Evolutionary conservation across 306 rosid genomes (phyloP).

Genomic region (Cicer bijugum): DNA sequence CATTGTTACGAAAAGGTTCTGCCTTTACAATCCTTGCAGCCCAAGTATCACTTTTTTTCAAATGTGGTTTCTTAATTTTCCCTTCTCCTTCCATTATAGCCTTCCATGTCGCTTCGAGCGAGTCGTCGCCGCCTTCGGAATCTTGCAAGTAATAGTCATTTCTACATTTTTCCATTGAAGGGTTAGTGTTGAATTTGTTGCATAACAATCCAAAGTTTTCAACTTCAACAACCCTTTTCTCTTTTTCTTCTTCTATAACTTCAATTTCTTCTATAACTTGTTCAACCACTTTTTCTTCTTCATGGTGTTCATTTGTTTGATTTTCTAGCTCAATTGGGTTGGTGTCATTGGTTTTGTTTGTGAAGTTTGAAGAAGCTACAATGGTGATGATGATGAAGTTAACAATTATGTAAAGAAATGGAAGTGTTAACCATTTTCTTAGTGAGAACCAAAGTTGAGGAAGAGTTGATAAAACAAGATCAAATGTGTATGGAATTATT

Average conservation of each 20-base stretch:
- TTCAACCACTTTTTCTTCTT: constrained; percentile 41
- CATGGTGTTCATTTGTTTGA: constrained; percentile 39
- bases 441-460: constrained; percentile 65
- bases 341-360: constrained; percentile 17
- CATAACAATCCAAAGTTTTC: constrained; percentile 33
- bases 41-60: constrained; percentile 60
- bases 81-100: constrained; percentile 54
- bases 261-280: constrained; percentile 28
- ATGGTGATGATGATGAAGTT: constrained; percentile 80
- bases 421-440: constrained; percentile 59
- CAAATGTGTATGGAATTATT: constrained; percentile 57
- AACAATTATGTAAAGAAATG: constrained; percentile 63
- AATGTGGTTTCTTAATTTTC: constrained; percentile 42
- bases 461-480: constrained; percentile 61
- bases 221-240: constrained; percentile 14
- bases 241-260: constrained; percentile 22
- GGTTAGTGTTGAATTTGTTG: constrained; percentile 28
- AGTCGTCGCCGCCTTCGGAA: constrained; percentile 40
- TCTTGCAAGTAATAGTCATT: constrained; percentile 38
- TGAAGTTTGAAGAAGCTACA: constrained; percentile 59
- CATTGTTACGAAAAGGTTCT: constrained; percentile 38
- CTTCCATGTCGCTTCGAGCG: constrained; percentile 57
- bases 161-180: constrained; percentile 45
- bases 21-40: constrained; percentile 52
- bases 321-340: constrained; percentile 30